A percentile compares a stretch with the other conserved stretches of the same genome.
These are phyloP conservation scores for Gnomoniopsis smithogilvyi DNA, from an alignment of 2,329 filamentous ascomycete genomes.

Conservation along the genomic window DNA sequence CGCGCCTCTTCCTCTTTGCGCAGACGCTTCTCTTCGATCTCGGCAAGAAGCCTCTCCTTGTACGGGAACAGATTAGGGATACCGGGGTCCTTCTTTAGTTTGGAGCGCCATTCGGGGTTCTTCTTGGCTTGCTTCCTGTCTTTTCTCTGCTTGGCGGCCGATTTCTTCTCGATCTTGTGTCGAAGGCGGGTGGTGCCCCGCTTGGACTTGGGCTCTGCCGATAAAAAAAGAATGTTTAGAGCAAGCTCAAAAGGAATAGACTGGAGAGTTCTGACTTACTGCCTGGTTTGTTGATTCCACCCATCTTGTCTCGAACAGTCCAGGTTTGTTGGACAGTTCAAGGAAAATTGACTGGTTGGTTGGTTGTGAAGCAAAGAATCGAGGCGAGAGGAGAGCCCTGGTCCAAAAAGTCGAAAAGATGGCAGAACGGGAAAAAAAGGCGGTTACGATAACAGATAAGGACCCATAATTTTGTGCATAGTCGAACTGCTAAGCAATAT, in stretches of 20 bases:
- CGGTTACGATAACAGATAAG: conserved; percentile 13
- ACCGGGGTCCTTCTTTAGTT: conserved; percentile 95
- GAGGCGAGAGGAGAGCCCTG: background rate
- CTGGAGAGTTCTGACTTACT: conserved; percentile 34
- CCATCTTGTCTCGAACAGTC: conserved; percentile 35
- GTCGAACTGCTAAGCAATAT: too few relatives aligned
- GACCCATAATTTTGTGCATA: background rate
- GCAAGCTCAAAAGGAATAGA: too few relatives aligned
- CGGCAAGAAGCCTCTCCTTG: conserved; percentile 90
- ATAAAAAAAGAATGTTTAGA: background rate
- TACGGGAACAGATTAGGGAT: conserved; percentile 97
- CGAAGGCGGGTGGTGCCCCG: conserved; percentile 83
- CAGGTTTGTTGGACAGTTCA: background rate
- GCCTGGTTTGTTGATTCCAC: conserved; percentile 53
- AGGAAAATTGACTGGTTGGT: background rate
- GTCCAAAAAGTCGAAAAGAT: conserved; percentile 8
- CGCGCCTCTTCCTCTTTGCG: conserved; percentile 77
- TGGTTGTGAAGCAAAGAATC: background rate
- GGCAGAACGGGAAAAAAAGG: conserved; percentile 17
- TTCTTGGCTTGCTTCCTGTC: conserved; percentile 85
- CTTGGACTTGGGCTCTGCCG: conserved; percentile 91
- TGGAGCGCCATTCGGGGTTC: conserved; percentile 95
- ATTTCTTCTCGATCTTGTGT: conserved; percentile 94
- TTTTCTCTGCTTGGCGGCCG: conserved; percentile 87
- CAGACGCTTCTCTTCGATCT: conserved; percentile 86